Conservation (phyloP, 441 rosid genomes). For the Mallotus japonicus region DNA sequence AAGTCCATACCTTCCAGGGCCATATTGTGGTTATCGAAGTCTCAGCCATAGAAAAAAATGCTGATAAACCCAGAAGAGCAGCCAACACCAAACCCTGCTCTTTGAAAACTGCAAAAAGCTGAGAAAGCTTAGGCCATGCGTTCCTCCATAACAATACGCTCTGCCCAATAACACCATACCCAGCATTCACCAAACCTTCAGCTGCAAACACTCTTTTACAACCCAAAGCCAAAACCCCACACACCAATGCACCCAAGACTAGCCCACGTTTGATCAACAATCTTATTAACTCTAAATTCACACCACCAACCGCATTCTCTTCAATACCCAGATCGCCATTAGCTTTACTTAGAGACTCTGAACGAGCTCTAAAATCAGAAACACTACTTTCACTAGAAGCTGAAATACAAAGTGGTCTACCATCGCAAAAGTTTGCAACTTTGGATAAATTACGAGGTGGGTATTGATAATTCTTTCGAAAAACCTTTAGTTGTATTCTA, state of each 20-base stretch:
- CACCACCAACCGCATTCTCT: slow-evolving; percentile 20
- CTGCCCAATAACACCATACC: slow-evolving; percentile 77
- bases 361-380: slow-evolving; percentile 32
- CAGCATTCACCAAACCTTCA: slow-evolving; percentile 71
- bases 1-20: slow-evolving; percentile 94
- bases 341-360: slow-evolving; percentile 34
- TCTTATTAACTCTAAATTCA: slow-evolving; percentile 37
- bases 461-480: slow-evolving; percentile 30
- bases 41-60: slow-evolving; percentile 99
- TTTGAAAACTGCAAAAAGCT: slow-evolving; percentile 69
- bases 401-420: slow-evolving; percentile 15
- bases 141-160: slow-evolving; percentile 56
- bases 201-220: slow-evolving; percentile 67
- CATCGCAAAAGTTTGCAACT: slow-evolving; percentile 6
- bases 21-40: slow-evolving; percentile 93
- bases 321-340: slow-evolving; percentile 32
- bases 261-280: slow-evolving; percentile 49
- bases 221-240: slow-evolving; percentile 58
- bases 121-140: slow-evolving; percentile 77
- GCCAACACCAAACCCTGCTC: slow-evolving; percentile 91
- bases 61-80: slow-evolving; percentile 78
- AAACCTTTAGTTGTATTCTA: slow-evolving; percentile 35
- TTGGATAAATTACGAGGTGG: slow-evolving; percentile 26
- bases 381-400: slow-evolving; percentile 24
- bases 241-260: slow-evolving; percentile 62